A percentile compares a stretch with the other conserved stretches of the same genome.
Evolutionary conservation across 768 basidiomycete species (phyloP).

Genomic region (Tubosaeta sp.): DNA sequence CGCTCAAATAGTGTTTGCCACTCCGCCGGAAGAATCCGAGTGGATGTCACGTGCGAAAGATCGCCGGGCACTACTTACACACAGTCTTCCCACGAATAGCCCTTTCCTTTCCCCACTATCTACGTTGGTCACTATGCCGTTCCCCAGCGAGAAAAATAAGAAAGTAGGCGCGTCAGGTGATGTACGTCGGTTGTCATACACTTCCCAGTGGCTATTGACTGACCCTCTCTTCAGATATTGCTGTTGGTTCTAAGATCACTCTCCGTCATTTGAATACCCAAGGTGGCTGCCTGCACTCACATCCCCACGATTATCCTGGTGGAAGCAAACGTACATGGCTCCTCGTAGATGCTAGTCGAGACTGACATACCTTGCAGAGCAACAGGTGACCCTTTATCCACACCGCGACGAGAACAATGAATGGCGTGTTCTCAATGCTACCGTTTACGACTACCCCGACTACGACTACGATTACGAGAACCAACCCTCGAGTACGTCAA

Average conservation of each 20-base stretch:
- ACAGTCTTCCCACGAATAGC: no score
- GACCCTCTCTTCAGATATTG: slow-evolving; percentile 56
- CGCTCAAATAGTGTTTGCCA: no score
- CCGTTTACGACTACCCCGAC: slow-evolving; percentile 38
- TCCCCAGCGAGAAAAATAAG: no score
- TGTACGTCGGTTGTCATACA: no score
- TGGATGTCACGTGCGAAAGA: no score
- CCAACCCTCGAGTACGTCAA: slow-evolving; percentile 57
- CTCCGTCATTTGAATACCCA: slow-evolving; percentile 95
- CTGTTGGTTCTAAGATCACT: slow-evolving; percentile 74
- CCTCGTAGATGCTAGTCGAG: neutral
- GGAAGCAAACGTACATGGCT: slow-evolving; percentile 78
- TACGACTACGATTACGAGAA: slow-evolving; percentile 47
- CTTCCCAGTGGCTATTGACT: no score
- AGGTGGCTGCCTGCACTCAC: slow-evolving; percentile 98
- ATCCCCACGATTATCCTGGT: slow-evolving; percentile 81
- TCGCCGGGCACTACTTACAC: no score
- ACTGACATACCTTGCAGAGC: slow-evolving; percentile 51
- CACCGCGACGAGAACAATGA: slow-evolving; percentile 96
- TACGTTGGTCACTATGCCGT: no score
- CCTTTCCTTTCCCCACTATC: no score
- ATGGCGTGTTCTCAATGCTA: slow-evolving; percentile 83
- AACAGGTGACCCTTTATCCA: slow-evolving; percentile 98
- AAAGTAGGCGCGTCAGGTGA: no score
- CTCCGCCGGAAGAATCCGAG: no score